phyloP scores from a whole-genome alignment of 139 green algal species.

The Trebouxia sp. region DNA sequence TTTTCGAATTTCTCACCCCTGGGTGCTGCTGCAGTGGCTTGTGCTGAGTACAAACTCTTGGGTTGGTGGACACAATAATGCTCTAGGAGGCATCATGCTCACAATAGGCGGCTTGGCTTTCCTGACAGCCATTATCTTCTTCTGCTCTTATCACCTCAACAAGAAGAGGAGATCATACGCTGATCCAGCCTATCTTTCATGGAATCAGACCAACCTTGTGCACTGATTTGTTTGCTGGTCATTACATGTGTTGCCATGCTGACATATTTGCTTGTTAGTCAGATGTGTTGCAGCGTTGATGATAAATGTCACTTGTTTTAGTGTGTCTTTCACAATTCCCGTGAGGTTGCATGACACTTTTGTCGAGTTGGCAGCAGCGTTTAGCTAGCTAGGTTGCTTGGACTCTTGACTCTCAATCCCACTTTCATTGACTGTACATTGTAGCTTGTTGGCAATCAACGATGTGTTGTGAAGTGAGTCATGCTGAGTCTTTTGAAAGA shows the following conservation, averaged over 20 bases:
- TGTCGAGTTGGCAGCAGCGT: too few relatives aligned
- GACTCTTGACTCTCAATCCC: too few relatives aligned
- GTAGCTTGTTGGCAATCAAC: too few relatives aligned
- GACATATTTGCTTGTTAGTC: background rate
- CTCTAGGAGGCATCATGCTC: conserved; percentile 70
- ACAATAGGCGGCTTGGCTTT: conserved; percentile 46
- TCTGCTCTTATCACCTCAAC: conserved; percentile 35
- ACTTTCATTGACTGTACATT: too few relatives aligned
- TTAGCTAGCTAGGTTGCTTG: too few relatives aligned
- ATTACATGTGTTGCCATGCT: background rate
- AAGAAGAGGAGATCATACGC: conserved; percentile 28
- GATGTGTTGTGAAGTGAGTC: too few relatives aligned
- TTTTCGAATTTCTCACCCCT: background rate
- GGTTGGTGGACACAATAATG: conserved; percentile 78
- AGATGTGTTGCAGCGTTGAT: background rate
- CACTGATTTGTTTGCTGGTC: background rate
- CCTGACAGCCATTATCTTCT: conserved; percentile 43
- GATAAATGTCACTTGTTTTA: too few relatives aligned
- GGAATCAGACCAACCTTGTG: conserved; percentile 28
- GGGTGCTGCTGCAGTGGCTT: conserved; percentile 33
- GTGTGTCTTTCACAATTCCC: too few relatives aligned
- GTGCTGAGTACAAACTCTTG: conserved; percentile 73
- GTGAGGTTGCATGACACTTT: too few relatives aligned
- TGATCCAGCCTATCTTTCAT: conserved; percentile 29
- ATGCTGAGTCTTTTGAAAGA: too few relatives aligned